Percentiles rank a stretch among this genome's conserved stretches.
phyloP scores from a whole-genome alignment of 2,329 filamentous ascomycete species.

The Corynespora cassiicola region DNA sequence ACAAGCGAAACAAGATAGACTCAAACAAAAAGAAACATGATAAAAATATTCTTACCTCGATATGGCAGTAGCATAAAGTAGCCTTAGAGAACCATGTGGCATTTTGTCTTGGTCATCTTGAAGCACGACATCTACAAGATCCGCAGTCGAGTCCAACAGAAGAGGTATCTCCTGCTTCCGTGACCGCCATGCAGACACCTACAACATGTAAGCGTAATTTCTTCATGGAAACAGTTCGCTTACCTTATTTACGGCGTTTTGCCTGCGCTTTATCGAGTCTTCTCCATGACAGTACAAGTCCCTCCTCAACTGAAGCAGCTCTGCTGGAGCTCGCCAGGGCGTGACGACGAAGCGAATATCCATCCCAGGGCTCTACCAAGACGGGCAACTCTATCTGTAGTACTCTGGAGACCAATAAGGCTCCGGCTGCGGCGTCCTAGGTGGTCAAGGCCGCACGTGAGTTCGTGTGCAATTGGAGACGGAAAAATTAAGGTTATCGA shows the following conservation, averaged over 20 bases:
- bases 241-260: conserved; percentile 49
- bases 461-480: neutral
- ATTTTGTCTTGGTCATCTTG: conserved; percentile 61
- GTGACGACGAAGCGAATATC: conserved; percentile 66
- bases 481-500: conserved; percentile 17
- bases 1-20: neutral
- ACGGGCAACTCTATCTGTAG: too few species aligned
- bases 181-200: conserved; percentile 42
- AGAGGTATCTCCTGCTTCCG: conserved; percentile 65
- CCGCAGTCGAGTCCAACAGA: conserved; percentile 78
- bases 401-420: too few species aligned
- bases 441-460: conserved; percentile 1
- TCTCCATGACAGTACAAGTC: conserved; percentile 64
- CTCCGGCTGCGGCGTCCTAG: too few species aligned
- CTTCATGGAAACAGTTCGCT: too few species aligned
- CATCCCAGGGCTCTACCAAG: too few species aligned
- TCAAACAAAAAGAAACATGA: neutral
- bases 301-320: conserved; percentile 70
- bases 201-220: too few species aligned
- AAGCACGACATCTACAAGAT: conserved; percentile 72
- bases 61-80: conserved; percentile 77
- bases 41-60: conserved; percentile 61
- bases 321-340: conserved; percentile 71
- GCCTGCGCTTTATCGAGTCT: conserved; percentile 30
- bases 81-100: conserved; percentile 66